phyloP scores from a whole-genome alignment of 2,329 filamentous ascomycete species.

The Teratosphaeria zuluensis region DNA sequence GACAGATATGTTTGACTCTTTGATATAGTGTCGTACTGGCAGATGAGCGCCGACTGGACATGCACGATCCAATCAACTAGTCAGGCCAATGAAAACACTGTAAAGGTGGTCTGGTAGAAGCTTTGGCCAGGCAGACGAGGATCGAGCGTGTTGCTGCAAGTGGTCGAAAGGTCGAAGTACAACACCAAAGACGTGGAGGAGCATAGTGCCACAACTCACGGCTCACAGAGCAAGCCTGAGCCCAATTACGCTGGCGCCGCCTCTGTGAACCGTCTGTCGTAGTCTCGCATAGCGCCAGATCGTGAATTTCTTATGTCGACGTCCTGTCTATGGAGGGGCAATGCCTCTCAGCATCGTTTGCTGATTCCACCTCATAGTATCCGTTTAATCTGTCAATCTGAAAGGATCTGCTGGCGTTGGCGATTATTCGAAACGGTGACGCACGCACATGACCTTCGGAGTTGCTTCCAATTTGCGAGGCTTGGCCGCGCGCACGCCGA shows the following conservation, averaged over 20 bases:
- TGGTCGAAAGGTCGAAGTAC: too few relatives aligned
- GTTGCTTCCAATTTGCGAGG: neutral
- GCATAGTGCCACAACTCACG: neutral
- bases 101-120: too few relatives aligned
- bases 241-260: neutral
- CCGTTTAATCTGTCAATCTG: too few relatives aligned
- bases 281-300: conserved; percentile 23
- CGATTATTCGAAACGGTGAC: neutral
- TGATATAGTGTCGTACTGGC: too few relatives aligned
- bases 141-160: too few relatives aligned
- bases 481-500: neutral
- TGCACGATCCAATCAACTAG: too few relatives aligned
- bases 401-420: neutral
- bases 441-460: neutral
- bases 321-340: conserved; percentile 18
- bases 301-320: conserved; percentile 24
- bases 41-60: too few relatives aligned
- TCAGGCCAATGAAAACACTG: too few relatives aligned
- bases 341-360: neutral
- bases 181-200: neutral
- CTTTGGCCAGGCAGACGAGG: too few relatives aligned
- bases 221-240: neutral
- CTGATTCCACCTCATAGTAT: neutral
- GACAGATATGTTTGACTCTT: too few relatives aligned
- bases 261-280: conserved; percentile 12